Base-by-base conservation (phyloP, 2,329 filamentous ascomycete genomes). In the Hirsutella rhossiliensis region DNA sequence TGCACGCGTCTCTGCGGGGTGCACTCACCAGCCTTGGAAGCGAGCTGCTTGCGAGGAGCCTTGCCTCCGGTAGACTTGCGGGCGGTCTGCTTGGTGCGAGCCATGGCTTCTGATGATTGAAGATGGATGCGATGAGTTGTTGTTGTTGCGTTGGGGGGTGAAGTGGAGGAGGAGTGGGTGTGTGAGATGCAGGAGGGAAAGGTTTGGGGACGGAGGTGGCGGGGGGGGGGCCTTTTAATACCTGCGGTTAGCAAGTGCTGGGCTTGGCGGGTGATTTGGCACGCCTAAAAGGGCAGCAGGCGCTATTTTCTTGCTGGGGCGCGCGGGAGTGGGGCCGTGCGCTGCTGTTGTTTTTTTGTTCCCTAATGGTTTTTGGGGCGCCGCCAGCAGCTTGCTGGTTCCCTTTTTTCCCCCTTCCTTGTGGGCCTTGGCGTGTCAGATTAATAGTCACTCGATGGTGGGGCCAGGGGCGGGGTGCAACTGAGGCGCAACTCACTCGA, bases 11-110 rank as follows among this genome's bases (percentile, higher is more conserved):
- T n/a, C n/a, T n/a, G 17, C 11, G 17, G 15, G 11, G 11, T 5
- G 11, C 38, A 56, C 56, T 56, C 52, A 59, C 56, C 90, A 56
- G 90, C 92, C 86, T 96, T 96, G 78, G 89, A 95, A 60, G 90
- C 90, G 64, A 97, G 88, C 81, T 96, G 89, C 87, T 98, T 98
- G 72, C 80, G 78, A 51, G 80, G 80, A 57, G 80, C 80, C 75
- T 84, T 84, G 76, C 80, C 80, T 80, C 80, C 80, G 60, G 80
- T 84, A 67, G 80, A 84, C 77, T 95, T 82, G 64, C 79, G 76
- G 60, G 78, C 78, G 59, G 75, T 80, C 64, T 80, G 76, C 75
- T 80, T 80, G 52, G 76, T 80, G 60, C 76, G 76, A 57, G 76
- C 76, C 76, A 80, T 80, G 23, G 23, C 23, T 27, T 70, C 60